These are phyloP conservation scores for Adenanthera pavonina DNA, from an alignment of 306 rosid species.

Conservation along the genomic window DNA sequence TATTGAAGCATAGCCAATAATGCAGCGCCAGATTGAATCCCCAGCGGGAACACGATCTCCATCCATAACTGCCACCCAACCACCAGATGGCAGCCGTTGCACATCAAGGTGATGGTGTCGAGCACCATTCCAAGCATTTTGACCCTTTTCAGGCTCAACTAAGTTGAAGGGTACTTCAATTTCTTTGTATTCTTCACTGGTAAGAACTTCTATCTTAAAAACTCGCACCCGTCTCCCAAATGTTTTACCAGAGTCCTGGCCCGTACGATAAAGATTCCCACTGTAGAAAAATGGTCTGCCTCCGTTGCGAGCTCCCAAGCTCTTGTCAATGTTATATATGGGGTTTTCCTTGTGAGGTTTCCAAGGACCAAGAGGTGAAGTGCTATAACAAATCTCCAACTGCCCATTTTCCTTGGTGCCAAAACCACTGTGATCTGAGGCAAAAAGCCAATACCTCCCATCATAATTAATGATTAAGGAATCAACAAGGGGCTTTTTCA, in stretches of 20 bases:
- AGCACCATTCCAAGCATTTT: constrained; percentile 92
- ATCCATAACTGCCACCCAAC: constrained; percentile 93
- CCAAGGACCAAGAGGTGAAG: constrained; percentile 95
- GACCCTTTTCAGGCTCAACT: constrained; percentile 73
- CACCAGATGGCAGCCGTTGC: constrained; percentile 78
- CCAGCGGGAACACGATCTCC: constrained; percentile 97
- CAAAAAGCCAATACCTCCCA: constrained; percentile 88
- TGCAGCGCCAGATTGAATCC: constrained; percentile 62
- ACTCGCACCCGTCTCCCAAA: constrained; percentile 72
- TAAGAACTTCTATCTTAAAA: constrained; percentile 85
- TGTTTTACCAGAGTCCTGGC: constrained; percentile 92
- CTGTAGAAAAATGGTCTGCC: constrained; percentile 86
- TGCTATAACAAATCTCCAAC: constrained; percentile 88
- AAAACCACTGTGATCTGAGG: constrained; percentile 86
- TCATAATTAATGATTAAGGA: constrained; percentile 60
- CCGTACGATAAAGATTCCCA: constrained; percentile 82
- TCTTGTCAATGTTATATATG: constrained; percentile 71
- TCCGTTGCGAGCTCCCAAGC: constrained; percentile 90
- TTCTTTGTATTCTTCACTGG: constrained; percentile 71
- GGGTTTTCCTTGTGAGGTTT: constrained; percentile 83
- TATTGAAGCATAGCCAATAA: constrained; percentile 79
- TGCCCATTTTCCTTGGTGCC: constrained; percentile 86
- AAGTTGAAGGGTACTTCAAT: constrained; percentile 78
- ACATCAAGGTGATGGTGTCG: constrained; percentile 92
- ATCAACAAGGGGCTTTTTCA: constrained; percentile 89